Evolutionary conservation across 257 asterid species (phyloP).

Genomic region (Forsythia viridissima): DNA sequence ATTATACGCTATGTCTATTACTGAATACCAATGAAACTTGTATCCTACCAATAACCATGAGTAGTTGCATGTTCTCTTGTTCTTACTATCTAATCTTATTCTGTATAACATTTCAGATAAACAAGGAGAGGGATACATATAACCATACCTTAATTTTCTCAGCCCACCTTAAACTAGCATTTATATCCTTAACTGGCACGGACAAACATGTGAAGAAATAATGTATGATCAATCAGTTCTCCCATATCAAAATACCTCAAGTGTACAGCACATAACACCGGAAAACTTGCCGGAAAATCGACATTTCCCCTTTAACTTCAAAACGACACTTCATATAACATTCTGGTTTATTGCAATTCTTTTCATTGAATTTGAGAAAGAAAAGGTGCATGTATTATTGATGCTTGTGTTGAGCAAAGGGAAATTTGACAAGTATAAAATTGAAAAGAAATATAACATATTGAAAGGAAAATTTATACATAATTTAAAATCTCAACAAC

Average conservation of each 20-base stretch:
- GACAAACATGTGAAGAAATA: neutral
- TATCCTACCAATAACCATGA: neutral
- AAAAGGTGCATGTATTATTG: neutral
- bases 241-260: no score
- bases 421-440: neutral
- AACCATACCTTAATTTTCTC: neutral
- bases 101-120: neutral
- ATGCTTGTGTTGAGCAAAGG: neutral
- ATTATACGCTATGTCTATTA: neutral
- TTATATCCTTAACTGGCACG: neutral
- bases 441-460: neutral
- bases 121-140: neutral
- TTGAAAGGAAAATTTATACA: constrained; percentile 20
- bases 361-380: neutral
- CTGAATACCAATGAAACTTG: neutral
- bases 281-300: neutral
- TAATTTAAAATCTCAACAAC: constrained; percentile 6
- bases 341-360: neutral
- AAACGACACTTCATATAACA: neutral
- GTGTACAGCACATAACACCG: neutral
- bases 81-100: neutral
- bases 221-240: neutral
- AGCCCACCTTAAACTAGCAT: neutral
- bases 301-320: neutral
- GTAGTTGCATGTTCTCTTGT: neutral